Evolutionary conservation across 306 rosid species (phyloP).

Genomic region (Echinosophora koreensis): DNA sequence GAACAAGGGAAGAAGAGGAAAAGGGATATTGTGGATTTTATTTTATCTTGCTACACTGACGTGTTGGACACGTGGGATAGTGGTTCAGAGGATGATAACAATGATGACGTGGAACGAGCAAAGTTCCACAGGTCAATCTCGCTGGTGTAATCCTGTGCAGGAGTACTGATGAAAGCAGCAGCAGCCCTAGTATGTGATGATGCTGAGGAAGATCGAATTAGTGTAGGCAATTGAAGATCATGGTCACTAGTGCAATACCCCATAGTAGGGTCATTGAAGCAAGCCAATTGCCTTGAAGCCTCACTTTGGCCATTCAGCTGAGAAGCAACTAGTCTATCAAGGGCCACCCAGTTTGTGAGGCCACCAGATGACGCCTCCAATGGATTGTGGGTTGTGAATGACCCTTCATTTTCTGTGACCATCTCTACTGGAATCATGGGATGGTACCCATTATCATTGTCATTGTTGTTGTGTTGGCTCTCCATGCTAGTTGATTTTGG

Average conservation of each 20-base stretch:
- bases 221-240: constrained; percentile 59
- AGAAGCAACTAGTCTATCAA: constrained; percentile 87
- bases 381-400: constrained; percentile 44
- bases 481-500: constrained; percentile 70
- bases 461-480: constrained; percentile 37
- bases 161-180: constrained; percentile 30
- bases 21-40: not conserved
- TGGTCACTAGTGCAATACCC: constrained; percentile 44
- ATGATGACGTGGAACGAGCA: constrained; percentile 59
- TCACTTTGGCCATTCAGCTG: constrained; percentile 78
- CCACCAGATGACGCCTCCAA: constrained; percentile 43
- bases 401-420: constrained; percentile 44
- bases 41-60: constrained; percentile 48
- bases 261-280: constrained; percentile 63
- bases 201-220: constrained; percentile 60
- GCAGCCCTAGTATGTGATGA: constrained; percentile 37
- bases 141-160: constrained; percentile 57
- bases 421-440: constrained; percentile 49
- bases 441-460: constrained; percentile 49
- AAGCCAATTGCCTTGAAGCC: constrained; percentile 57
- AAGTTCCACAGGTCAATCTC: constrained; percentile 85
- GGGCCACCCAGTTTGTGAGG: constrained; percentile 74
- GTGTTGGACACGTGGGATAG: constrained; percentile 68
- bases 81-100: constrained; percentile 67
- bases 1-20: constrained; percentile 21